Base-by-base conservation (phyloP, 1,284 basidiomycete species). In the Ceratobasidium sp. region DNA sequence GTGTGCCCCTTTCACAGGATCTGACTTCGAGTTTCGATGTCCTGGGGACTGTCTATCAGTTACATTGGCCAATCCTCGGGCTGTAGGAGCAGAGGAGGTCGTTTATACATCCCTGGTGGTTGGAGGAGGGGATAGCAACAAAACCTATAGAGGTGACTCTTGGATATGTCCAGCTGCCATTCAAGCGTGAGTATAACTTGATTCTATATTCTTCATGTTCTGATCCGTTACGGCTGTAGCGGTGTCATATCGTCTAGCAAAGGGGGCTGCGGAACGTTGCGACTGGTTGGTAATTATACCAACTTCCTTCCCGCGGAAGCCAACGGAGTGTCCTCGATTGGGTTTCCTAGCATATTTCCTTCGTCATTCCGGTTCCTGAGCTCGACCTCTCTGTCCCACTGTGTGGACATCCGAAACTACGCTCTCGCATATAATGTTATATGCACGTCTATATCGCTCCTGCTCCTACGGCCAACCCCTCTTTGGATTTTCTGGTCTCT, bases 151-250 rank as follows among this genome's bases (percentile, higher is more conserved):
- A 79, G 93, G 90, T 0, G 95, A 97, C 81, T 91, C 87, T 65
- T 97, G 96, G 81, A 88, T 96, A 45, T 97, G 95, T 81, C 89
- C 93, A 47, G 90, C 94, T 53, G 94, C 94, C n/a, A 86, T 91
- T 45, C 93, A 94, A 84, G 88, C 90, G 92, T 93, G 79, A 82
- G 89, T 86, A 15, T 2, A 8, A 44, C 31, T 65, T 17, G 14
- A 44, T 27, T 14, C 47, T 75, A 11, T 29, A n/a, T 44, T 24
- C 47, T 62, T 71, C 65, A n/a, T 63, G 45, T 22, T 59, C 62
- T 54, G 33, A 59, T 36, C 8, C 24, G 33, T 8, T 36, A 29
- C 24, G 4, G 63, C 22, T 67, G 62, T 80, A 94, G 93, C 29
- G 94, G 93, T 17, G 78, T 93, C 33, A 86, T 93, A 75, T 87